Base-by-base conservation (phyloP, 305 asterid species). In the Coffea humblotiana region DNA sequence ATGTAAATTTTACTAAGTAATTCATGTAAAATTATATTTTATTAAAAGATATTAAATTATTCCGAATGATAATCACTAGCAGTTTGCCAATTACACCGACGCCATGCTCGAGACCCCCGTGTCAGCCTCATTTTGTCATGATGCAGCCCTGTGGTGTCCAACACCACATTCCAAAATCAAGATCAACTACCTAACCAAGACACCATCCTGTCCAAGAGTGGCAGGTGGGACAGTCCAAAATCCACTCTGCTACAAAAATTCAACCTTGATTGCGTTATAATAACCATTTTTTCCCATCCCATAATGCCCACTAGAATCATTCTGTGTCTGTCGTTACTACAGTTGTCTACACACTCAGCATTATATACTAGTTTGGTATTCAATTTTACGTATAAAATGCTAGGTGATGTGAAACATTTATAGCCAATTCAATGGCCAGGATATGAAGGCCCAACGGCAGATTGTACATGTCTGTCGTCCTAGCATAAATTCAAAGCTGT, bases 131-230 rank as follows among this genome's bases (percentile, higher is more conserved):
- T 74, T 56, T 56, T 58, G 68, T 56, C 51, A 19, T 76, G 73
- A 83, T 77, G 78, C 77, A 61, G 13, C 54, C 27, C 29, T 25
- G 70, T 83, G 77, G 74, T 81, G 76, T 83, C 81, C 79, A 81
- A 32, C 82, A 75, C 84, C 82, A 68, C 83, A 77, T 74, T 83
- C 78, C 78, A 9, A 83, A 78, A 82, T 74, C 78, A 9, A 83
- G 73, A 82, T 74, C 68, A 70, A 27, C 25, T 52, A 85, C 89
- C 89, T 66, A 83, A 87, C 83, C 61, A 73, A 37, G 43, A 1
- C 3, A 37, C 43, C 43, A 37, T 37, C 43, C 43, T 37, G 72
- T 65, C 68, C 70, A 29, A 47, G 43, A 65, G 43, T 21, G 54
- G 27, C 48, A 27, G 15, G 45, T 75, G 71, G 78, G 78, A 49